phyloP scores from a whole-genome alignment of 148 eudicot genomes.

The Bassia scoparia region DNA sequence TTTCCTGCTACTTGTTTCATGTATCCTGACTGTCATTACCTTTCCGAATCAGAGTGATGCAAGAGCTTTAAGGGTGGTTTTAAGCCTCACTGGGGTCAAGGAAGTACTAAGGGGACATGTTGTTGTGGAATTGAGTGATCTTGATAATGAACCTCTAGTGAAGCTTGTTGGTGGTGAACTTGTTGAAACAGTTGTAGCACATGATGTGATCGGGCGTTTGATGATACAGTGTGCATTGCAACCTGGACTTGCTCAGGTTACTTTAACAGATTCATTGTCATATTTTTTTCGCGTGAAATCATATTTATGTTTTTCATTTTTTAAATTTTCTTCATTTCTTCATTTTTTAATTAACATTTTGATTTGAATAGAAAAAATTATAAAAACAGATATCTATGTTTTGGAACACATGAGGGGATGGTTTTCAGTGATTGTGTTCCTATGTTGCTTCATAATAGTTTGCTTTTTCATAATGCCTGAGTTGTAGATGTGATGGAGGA shows the following conservation, averaged over 20 bases:
- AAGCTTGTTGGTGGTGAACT: constrained; percentile 96
- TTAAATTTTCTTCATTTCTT: too few relatives aligned
- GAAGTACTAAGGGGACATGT: constrained; percentile 92
- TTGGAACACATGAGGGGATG: too few relatives aligned
- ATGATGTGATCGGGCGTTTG: constrained; percentile 93
- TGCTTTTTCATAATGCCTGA: too few relatives aligned
- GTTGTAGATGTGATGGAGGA: too few relatives aligned
- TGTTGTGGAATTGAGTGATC: constrained; percentile 94
- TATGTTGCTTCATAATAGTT: too few relatives aligned
- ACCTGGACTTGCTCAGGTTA: constrained; percentile 97
- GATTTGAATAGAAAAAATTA: too few relatives aligned
- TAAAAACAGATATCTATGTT: too few relatives aligned
- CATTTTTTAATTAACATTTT: too few relatives aligned
- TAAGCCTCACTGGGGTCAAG: constrained; percentile 90
- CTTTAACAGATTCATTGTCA: constrained; percentile 10
- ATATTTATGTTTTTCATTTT: too few relatives aligned
- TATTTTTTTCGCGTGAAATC: background rate
- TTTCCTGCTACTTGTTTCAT: constrained; percentile 4
- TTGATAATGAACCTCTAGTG: constrained; percentile 91
- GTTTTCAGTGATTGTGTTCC: too few relatives aligned
- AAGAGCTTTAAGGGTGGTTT: constrained; percentile 87
- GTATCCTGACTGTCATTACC: constrained; percentile 18
- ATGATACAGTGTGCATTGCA: constrained; percentile 99
- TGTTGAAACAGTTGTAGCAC: constrained; percentile 90
- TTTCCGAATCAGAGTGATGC: constrained; percentile 71